Percentiles rank a stretch among this genome's conserved stretches.
These are phyloP conservation scores for Oidium heveae DNA, from an alignment of 2,329 filamentous ascomycete genomes.

Conservation along the genomic window DNA sequence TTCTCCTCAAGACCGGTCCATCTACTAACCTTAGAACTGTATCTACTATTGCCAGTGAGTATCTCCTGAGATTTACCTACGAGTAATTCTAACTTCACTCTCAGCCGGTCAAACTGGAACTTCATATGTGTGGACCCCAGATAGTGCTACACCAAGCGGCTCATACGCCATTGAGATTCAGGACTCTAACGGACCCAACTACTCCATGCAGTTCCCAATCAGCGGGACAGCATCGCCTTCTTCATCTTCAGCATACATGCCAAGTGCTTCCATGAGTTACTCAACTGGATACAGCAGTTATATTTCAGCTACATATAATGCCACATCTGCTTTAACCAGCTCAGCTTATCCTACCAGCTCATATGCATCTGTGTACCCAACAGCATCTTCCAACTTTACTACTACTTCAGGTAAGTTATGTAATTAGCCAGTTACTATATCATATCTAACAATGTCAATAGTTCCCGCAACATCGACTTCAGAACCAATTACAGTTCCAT, in stretches of 20 bases:
- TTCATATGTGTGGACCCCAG: conserved; percentile 8
- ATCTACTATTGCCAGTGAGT: conserved; percentile 9
- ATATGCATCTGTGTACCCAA: neutral
- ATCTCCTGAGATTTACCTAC: neutral
- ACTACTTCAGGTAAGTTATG: neutral
- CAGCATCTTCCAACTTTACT: neutral
- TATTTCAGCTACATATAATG: neutral
- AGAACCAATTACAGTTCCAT: neutral
- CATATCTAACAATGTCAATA: neutral
- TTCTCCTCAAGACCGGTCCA: conserved; percentile 10
- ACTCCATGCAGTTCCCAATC: conserved; percentile 9
- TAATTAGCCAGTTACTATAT: neutral
- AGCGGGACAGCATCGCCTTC: conserved; percentile 5
- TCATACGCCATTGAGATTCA: conserved; percentile 11
- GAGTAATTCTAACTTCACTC: conserved; percentile 1
- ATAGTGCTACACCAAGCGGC: conserved; percentile 4
- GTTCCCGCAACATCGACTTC: neutral
- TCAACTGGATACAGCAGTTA: neutral
- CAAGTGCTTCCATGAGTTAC: neutral
- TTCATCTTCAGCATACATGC: neutral
- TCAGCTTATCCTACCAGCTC: neutral
- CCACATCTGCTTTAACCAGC: neutral
- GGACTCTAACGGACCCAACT: conserved; percentile 8
- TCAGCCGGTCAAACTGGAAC: conserved; percentile 7
- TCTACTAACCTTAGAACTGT: conserved; percentile 8